Evolutionary conservation across 1,139 yeast species (phyloP).

Genomic region (Kurtzmaniella natalensis): DNA sequence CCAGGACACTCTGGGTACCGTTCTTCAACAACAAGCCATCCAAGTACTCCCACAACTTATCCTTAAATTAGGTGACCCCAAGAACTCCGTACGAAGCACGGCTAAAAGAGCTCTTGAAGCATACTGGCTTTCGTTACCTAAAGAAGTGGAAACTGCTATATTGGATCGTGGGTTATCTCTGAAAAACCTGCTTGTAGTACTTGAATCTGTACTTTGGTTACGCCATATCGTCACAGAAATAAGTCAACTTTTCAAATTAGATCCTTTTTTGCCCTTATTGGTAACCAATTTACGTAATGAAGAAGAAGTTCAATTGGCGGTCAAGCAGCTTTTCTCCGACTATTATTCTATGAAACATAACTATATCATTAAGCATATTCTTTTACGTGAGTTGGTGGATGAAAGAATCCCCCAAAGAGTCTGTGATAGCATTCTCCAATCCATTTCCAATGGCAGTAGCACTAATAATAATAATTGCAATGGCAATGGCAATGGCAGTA

Average conservation of each 20-base stretch:
- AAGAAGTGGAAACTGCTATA: conserved; percentile 47
- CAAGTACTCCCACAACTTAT: conserved; percentile 56
- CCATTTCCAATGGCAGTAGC: no score
- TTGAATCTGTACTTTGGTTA: conserved; percentile 38
- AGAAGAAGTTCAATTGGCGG: conserved; percentile 13
- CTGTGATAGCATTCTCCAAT: conserved; percentile 3
- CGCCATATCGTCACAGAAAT: conserved; percentile 25
- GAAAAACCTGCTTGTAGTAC: conserved; percentile 34
- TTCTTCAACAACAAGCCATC: conserved; percentile 45
- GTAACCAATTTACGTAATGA: conserved; percentile 14
- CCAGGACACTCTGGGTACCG: conserved; percentile 51
- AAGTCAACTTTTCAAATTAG: conserved; percentile 30
- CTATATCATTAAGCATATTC: conserved; percentile 35
- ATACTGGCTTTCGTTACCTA: conserved; percentile 62
- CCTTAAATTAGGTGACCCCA: conserved; percentile 47
- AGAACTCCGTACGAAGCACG: conserved; percentile 35
- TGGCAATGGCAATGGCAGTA: no score
- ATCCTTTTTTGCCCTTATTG: conserved; percentile 23
- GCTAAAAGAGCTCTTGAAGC: conserved; percentile 60
- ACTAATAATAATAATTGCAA: no score
- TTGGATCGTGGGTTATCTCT: conserved; percentile 50
- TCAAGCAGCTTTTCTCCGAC: conserved; percentile 19
- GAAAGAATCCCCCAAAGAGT: conserved; percentile 27
- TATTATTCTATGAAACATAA: conserved; percentile 28
- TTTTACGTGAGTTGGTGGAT: conserved; percentile 42